These are phyloP conservation scores for Podila epigama DNA, from an alignment of 192 early-diverging fungal genomes.

Conservation along the genomic window DNA sequence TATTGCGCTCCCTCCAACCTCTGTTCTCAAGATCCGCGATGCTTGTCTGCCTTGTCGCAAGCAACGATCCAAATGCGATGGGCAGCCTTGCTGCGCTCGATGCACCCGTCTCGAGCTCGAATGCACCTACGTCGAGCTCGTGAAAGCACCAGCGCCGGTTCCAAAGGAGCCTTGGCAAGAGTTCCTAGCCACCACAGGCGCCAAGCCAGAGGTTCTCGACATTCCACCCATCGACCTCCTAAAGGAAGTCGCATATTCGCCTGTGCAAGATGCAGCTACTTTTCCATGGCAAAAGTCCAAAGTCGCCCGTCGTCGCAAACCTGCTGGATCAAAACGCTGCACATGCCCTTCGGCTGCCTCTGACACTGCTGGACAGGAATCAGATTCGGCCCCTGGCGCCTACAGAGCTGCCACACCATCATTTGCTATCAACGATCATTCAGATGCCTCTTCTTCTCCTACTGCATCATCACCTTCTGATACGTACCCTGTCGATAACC, in stretches of 20 bases:
- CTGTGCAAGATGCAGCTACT: slow-evolving; percentile 31
- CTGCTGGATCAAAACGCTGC: slow-evolving; percentile 14
- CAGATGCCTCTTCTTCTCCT: not conserved
- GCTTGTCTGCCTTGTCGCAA: slow-evolving; percentile 48
- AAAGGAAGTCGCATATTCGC: slow-evolving; percentile 18
- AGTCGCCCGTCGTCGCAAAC: slow-evolving; percentile 31
- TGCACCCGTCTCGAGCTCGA: slow-evolving; percentile 47
- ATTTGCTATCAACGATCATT: not conserved
- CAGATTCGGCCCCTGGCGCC: not conserved
- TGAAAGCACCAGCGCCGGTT: slow-evolving; percentile 26
- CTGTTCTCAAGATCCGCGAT: slow-evolving; percentile 47
- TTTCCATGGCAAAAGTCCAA: slow-evolving; percentile 49
- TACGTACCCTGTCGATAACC: no score
- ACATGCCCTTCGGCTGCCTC: slow-evolving; percentile 24
- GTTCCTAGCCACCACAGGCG: slow-evolving; percentile 39
- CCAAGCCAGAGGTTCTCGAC: slow-evolving; percentile 41
- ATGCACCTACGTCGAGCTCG: slow-evolving; percentile 46
- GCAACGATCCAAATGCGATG: slow-evolving; percentile 47
- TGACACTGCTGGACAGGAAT: slow-evolving; percentile 44
- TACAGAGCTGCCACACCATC: not conserved
- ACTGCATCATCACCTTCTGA: not conserved
- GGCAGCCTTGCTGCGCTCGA: slow-evolving; percentile 36
- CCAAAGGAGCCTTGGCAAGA: slow-evolving; percentile 48
- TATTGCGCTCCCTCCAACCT: slow-evolving; percentile 38
- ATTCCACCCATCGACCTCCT: slow-evolving; percentile 23